Percentiles rank a stretch among this genome's conserved stretches.
phyloP scores from a whole-genome alignment of 768 basidiomycete species.

The Suillus subaureus region DNA sequence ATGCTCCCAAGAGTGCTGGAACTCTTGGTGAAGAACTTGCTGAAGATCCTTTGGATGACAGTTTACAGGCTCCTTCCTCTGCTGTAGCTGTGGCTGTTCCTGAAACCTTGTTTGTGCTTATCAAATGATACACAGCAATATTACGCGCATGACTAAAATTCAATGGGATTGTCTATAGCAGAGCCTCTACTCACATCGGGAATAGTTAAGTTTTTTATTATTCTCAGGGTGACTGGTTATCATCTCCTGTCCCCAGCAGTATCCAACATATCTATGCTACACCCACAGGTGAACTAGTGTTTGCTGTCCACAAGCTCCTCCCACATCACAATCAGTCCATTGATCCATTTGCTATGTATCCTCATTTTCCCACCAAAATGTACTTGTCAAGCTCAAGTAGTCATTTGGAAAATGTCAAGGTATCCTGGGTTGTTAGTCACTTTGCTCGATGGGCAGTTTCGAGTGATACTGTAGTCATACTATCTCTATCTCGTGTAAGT shows the following conservation, averaged over 20 bases:
- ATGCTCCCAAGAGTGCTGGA: neutral
- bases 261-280: constrained; percentile 7
- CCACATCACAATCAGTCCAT: neutral
- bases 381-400: neutral
- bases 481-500: constrained; percentile 4
- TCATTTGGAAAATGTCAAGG: neutral
- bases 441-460: constrained; percentile 1
- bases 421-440: constrained; percentile 1
- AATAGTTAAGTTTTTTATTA: neutral
- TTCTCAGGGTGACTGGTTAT: neutral
- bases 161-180: neutral
- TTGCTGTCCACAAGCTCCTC: constrained; percentile 5
- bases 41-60: neutral
- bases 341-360: constrained; percentile 5
- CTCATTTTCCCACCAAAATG: neutral
- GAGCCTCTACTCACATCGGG: neutral
- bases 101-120: neutral
- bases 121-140: neutral
- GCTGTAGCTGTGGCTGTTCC: neutral
- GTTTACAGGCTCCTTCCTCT: neutral
- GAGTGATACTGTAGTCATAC: constrained; percentile 1
- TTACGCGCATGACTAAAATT: neutral
- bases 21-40: neutral
- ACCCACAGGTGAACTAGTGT: neutral
- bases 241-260: neutral